Conservation (phyloP, 2,329 filamentous ascomycete species). For the Alternaria viburni region DNA sequence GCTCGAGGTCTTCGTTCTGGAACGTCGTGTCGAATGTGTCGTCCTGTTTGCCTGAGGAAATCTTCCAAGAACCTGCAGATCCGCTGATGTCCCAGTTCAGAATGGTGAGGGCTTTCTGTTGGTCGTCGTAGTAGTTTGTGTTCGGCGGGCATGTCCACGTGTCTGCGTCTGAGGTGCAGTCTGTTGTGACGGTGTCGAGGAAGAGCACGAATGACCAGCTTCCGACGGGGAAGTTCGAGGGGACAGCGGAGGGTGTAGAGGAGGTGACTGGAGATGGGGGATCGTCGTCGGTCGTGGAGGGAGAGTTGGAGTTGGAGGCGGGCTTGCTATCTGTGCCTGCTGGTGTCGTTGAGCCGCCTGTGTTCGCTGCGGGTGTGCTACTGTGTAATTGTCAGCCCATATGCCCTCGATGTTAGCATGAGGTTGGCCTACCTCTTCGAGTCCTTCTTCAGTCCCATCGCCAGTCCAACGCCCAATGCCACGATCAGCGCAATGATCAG, state of each 20-base stretch:
- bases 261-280: slow-evolving; percentile 23
- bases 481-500: slow-evolving; percentile 45
- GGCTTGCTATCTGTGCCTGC: neutral
- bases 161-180: slow-evolving; percentile 63
- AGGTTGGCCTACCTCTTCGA: slow-evolving; percentile 25
- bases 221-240: slow-evolving; percentile 63
- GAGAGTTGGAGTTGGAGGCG: slow-evolving; percentile 1
- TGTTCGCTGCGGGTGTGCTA: neutral
- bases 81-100: slow-evolving; percentile 68
- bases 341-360: neutral
- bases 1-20: slow-evolving; percentile 56
- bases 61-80: slow-evolving; percentile 51
- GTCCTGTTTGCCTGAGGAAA: slow-evolving; percentile 59
- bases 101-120: slow-evolving; percentile 53
- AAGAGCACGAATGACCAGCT: slow-evolving; percentile 67
- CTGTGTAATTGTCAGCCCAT: slow-evolving; percentile 7
- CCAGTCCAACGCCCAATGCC: slow-evolving; percentile 48
- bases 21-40: slow-evolving; percentile 66
- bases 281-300: slow-evolving; percentile 9
- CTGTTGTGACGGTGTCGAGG: slow-evolving; percentile 59
- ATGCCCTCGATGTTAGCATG: neutral
- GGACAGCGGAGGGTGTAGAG: slow-evolving; percentile 21
- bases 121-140: slow-evolving; percentile 54
- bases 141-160: slow-evolving; percentile 70
- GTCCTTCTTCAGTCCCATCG: slow-evolving; percentile 50